Conservation (phyloP, 2,329 filamentous ascomycete species). For the Amphichorda felina region DNA sequence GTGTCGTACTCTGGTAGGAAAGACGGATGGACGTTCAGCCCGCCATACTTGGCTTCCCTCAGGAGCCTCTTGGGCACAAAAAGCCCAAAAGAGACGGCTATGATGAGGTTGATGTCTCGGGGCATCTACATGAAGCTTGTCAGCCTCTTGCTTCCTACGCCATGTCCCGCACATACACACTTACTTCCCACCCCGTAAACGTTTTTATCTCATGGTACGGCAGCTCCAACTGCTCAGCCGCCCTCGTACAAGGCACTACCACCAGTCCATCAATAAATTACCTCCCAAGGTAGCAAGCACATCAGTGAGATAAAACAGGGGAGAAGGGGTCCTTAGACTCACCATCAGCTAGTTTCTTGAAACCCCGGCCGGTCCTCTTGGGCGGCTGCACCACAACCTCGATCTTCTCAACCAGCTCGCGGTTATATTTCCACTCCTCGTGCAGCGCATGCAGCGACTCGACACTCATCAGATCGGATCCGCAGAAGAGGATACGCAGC, state of each 20-base stretch:
- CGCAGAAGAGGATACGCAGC: slow-evolving; percentile 83
- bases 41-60: slow-evolving; percentile 60
- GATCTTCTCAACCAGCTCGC: slow-evolving; percentile 56
- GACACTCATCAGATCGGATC: slow-evolving; percentile 84
- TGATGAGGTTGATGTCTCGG: slow-evolving; percentile 57
- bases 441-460: slow-evolving; percentile 61
- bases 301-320: background rate
- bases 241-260: background rate
- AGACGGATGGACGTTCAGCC: slow-evolving; percentile 88
- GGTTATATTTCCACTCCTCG: slow-evolving; percentile 39
- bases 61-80: slow-evolving; percentile 74
- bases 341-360: slow-evolving; percentile 59
- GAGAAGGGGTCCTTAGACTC: too few species aligned
- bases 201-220: slow-evolving; percentile 65
- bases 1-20: slow-evolving; percentile 62
- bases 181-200: slow-evolving; percentile 70
- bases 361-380: slow-evolving; percentile 65
- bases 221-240: slow-evolving; percentile 50
- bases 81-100: slow-evolving; percentile 90
- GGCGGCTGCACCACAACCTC: slow-evolving; percentile 75
- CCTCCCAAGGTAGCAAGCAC: background rate
- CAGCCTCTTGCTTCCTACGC: slow-evolving; percentile 4
- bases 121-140: slow-evolving; percentile 35
- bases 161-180: too few species aligned
- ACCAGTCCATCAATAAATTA: background rate